These are phyloP conservation scores for Fabrea salina DNA, from an alignment of 169 alveolate genomes.

Conservation along the genomic window DNA sequence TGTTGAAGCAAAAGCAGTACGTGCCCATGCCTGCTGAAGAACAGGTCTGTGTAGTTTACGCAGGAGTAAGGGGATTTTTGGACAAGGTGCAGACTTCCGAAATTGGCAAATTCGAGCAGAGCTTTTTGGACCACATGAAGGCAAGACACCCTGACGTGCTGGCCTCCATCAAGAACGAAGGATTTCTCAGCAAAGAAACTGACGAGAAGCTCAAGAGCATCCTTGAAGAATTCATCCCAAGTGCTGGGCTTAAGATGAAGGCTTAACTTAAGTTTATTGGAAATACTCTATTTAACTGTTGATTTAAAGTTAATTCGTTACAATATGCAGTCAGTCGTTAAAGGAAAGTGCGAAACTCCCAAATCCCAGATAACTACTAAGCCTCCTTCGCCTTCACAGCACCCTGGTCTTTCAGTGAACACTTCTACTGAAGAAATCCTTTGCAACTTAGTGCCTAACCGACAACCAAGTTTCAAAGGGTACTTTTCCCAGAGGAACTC, in stretches of 20 bases:
- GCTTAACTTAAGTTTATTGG: too few relatives aligned
- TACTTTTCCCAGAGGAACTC: too few relatives aligned
- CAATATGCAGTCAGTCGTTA: too few relatives aligned
- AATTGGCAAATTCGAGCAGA: constrained; percentile 64
- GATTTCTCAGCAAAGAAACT: constrained; percentile 45
- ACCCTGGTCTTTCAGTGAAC: too few relatives aligned
- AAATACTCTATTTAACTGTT: too few relatives aligned
- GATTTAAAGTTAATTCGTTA: too few relatives aligned
- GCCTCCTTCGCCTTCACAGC: too few relatives aligned
- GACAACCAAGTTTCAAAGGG: too few relatives aligned
- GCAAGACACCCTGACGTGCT: constrained; percentile 61
- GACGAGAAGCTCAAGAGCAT: constrained; percentile 55
- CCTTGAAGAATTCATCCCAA: constrained; percentile 64
- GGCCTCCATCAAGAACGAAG: constrained; percentile 53
- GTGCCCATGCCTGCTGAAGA: constrained; percentile 60
- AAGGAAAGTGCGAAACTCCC: too few relatives aligned
- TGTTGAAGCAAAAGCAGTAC: constrained; percentile 57
- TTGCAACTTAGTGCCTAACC: too few relatives aligned
- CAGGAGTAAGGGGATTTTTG: constrained; percentile 79
- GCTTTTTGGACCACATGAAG: constrained; percentile 56
- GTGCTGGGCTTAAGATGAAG: constrained; percentile 54
- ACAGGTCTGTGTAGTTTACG: constrained; percentile 74
- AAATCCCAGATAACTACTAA: too few relatives aligned
- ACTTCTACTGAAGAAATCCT: too few relatives aligned
- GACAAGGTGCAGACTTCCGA: constrained; percentile 67